Evolutionary conservation across 345 rosid species (phyloP).

Genomic region (Bruguiera gymnorhiza): DNA sequence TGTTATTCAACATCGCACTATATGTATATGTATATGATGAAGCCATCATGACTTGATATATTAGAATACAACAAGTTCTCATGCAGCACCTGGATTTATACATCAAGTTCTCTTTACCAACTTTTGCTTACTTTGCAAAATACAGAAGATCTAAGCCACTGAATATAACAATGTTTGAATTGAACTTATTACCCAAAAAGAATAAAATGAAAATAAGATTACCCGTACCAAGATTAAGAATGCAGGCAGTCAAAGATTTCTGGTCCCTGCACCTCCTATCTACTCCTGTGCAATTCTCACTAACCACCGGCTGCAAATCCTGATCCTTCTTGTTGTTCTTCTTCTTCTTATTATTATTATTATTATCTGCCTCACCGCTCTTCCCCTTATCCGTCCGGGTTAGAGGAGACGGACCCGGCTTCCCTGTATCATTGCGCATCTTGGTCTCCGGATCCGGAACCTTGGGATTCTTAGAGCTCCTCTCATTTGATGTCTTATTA

Average conservation of each 20-base stretch:
- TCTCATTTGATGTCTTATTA: constrained; percentile 14
- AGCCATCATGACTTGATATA: neutral
- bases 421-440: neutral
- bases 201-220: constrained; percentile 9
- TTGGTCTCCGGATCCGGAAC: neutral
- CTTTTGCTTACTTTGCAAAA: neutral
- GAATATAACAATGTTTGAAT: neutral
- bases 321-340: constrained; percentile 23
- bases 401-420: constrained; percentile 25
- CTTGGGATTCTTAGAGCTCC: constrained; percentile 21
- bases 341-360: constrained; percentile 11
- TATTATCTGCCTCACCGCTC: neutral
- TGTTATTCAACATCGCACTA: neutral
- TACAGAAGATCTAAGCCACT: neutral
- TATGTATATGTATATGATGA: neutral
- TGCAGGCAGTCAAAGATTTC: constrained; percentile 49
- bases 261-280: constrained; percentile 36
- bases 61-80: neutral
- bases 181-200: neutral
- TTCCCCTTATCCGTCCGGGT: constrained; percentile 21
- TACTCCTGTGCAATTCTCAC: constrained; percentile 47
- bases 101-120: neutral
- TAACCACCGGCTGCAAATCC: constrained; percentile 25
- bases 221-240: constrained; percentile 47
- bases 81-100: neutral